Percentiles rank a stretch among this genome's conserved stretches.
Conservation (phyloP, 116 monocot species). For the Dioscorea cayenensis region DNA sequence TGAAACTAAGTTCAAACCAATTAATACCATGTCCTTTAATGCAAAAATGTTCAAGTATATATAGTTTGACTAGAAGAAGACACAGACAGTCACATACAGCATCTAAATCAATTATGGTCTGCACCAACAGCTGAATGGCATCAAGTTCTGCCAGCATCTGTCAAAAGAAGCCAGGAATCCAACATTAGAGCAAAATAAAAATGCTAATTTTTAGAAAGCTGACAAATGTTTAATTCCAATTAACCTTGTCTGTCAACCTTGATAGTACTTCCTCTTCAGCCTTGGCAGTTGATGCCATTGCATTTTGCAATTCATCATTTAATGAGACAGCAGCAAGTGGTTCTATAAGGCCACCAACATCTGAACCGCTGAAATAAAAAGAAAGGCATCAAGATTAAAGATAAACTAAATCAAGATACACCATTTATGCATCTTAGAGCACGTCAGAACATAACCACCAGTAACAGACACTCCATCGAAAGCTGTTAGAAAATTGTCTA, state of each 20-base stretch:
- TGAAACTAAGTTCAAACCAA: too few relatives aligned
- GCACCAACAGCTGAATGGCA: slow-evolving; percentile 42
- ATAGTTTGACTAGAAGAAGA: not conserved
- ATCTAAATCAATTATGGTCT: slow-evolving; percentile 48
- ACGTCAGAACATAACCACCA: too few relatives aligned
- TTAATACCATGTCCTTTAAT: not conserved
- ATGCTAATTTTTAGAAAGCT: slow-evolving; percentile 4
- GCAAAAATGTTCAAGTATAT: not conserved
- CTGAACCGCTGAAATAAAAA: slow-evolving; percentile 41
- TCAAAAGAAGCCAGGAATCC: slow-evolving; percentile 7
- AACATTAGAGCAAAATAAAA: slow-evolving; percentile 4
- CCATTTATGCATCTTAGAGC: too few relatives aligned
- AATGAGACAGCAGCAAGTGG: slow-evolving; percentile 68
- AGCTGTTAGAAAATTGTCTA: too few relatives aligned
- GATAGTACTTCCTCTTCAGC: slow-evolving; percentile 77
- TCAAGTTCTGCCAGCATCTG: slow-evolving; percentile 67
- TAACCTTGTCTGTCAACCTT: slow-evolving; percentile 72
- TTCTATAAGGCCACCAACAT: slow-evolving; percentile 53
- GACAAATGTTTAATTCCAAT: not conserved
- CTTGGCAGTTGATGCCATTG: slow-evolving; percentile 41
- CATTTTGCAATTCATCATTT: slow-evolving; percentile 78
- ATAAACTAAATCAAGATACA: too few relatives aligned
- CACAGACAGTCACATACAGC: slow-evolving; percentile 41
- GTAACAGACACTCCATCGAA: too few relatives aligned
- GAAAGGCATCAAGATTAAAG: not conserved